Base-by-base conservation (phyloP, 2,329 filamentous ascomycete genomes). In the Byssochlamys sp. region DNA sequence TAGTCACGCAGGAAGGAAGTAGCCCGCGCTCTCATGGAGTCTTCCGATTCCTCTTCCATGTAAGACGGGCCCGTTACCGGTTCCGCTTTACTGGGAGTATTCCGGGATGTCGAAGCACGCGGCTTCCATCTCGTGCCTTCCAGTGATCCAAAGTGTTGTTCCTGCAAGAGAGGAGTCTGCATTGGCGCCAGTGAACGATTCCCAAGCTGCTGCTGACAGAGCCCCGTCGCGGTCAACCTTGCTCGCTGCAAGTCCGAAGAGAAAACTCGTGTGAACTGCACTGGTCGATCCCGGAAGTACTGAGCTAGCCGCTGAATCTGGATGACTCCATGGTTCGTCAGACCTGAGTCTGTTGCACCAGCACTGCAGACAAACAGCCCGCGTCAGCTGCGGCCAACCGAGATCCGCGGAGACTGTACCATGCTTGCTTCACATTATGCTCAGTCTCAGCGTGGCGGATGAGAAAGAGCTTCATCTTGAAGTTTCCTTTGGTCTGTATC, bases 381-480 rank as follows among this genome's bases (percentile, higher is more conserved):
- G 39, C 33, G 26, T 35, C 45, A 11, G 51, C 24, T 53, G 55
- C 48, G 39, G 53, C 5, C 24, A 26, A 27, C 33, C 14, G 35
- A 14, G 52, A 49, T 31, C 53, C 52, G 26, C 58, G 59, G 57
- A 57, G 55, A 59, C 59, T 81, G 66, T 78, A 89, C 87, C 88
- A 91, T 59, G 89, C 74, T 56, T 85, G 82, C 48, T 87, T 87
- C 58, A 94, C 87, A 71, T 96, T 96, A 75, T 96, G 89, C 62
- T 95, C 88, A 14, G 90, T 92, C 76, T 96, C 91, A 68, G 87
- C 91, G 78, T 96, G 91, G 57, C 91, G 86, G 66, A 95, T 84
- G 65, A 96, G 80, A 66, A 91, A 84, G 57, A 96, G 72, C 67
- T 80, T 81, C 82, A 87, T 83, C 50, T 49, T 58, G 54, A 56